These are phyloP conservation scores for Plasmodium inui DNA, from an alignment of 169 alveolate species.

Conservation along the genomic window DNA sequence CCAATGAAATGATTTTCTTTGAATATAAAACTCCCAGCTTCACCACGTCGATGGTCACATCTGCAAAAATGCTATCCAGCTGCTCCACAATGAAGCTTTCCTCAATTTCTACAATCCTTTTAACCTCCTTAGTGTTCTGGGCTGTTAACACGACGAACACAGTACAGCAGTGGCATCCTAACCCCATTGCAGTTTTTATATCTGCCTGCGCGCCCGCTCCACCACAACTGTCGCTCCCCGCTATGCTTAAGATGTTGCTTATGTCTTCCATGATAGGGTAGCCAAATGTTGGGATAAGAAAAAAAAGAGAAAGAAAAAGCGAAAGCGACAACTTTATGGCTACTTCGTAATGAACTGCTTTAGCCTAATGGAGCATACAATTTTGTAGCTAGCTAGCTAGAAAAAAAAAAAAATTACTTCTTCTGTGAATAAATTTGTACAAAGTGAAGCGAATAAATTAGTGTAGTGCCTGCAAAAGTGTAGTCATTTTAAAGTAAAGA, in stretches of 20 bases:
- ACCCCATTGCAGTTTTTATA: conserved; percentile 53
- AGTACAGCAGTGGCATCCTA: conserved; percentile 62
- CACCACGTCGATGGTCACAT: conserved; percentile 35
- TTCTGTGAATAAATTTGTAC: not conserved
- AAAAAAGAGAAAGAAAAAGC: not conserved
- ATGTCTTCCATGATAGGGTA: conserved; percentile 17
- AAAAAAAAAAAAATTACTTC: not conserved
- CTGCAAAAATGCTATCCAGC: conserved; percentile 37
- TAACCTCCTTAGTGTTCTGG: conserved; percentile 42
- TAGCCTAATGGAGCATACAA: not conserved
- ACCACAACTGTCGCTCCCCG: conserved; percentile 64
- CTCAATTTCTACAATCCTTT: conserved; percentile 46
- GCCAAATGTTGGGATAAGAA: not conserved
- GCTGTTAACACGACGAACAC: conserved; percentile 48
- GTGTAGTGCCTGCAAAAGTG: not conserved
- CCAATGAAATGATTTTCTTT: conserved; percentile 27
- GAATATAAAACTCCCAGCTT: conserved; percentile 55
- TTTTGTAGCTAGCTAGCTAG: not conserved
- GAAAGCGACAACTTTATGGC: not conserved
- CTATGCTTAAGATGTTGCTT: conserved; percentile 48
- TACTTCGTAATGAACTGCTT: not conserved
- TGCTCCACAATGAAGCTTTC: conserved; percentile 40
- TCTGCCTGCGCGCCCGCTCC: conserved; percentile 67
- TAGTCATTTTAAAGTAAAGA: not conserved
- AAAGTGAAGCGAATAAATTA: not conserved